A percentile compares a stretch with the other conserved stretches of the same genome.
Conservation (phyloP, 1,284 basidiomycete genomes). For the Trichosporon asahii region DNA sequence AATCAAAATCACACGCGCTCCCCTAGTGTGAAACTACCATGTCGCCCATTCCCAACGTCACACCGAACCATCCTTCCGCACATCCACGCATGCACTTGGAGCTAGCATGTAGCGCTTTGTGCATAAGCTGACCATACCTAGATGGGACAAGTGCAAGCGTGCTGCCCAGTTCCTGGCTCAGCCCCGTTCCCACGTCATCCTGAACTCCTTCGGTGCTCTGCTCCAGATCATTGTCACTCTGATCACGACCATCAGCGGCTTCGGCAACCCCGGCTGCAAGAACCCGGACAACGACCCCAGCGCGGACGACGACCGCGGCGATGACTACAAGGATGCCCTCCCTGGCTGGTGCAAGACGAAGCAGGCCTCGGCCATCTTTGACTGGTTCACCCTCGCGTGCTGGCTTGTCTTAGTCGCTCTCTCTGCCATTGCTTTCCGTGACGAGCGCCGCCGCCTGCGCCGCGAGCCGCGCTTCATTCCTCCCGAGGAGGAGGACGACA, state of each 20-base stretch:
- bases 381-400: conserved; percentile 58
- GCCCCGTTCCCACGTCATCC: conserved; percentile 73
- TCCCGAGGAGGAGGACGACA: conserved; percentile 19
- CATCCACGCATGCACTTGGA: neutral
- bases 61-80: neutral
- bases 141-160: conserved; percentile 66
- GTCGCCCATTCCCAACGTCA: neutral
- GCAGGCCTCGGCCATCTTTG: conserved; percentile 78
- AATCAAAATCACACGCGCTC: conserved; percentile 8
- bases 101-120: too few relatives aligned
- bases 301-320: conserved; percentile 64
- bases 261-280: conserved; percentile 64
- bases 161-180: conserved; percentile 75
- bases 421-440: conserved; percentile 37
- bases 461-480: conserved; percentile 41
- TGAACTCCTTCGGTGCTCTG: conserved; percentile 64
- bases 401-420: conserved; percentile 40
- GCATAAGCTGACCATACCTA: conserved; percentile 13
- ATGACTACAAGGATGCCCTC: conserved; percentile 65
- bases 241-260: conserved; percentile 41
- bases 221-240: conserved; percentile 71
- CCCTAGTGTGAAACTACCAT: neutral
- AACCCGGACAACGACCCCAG: conserved; percentile 57
- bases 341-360: conserved; percentile 81
- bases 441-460: conserved; percentile 28